Evolutionary conservation across 345 rosid species (phyloP), one percentile per base, ranked within the genome.

Genomic region (Gossypium arboreum): DNA sequence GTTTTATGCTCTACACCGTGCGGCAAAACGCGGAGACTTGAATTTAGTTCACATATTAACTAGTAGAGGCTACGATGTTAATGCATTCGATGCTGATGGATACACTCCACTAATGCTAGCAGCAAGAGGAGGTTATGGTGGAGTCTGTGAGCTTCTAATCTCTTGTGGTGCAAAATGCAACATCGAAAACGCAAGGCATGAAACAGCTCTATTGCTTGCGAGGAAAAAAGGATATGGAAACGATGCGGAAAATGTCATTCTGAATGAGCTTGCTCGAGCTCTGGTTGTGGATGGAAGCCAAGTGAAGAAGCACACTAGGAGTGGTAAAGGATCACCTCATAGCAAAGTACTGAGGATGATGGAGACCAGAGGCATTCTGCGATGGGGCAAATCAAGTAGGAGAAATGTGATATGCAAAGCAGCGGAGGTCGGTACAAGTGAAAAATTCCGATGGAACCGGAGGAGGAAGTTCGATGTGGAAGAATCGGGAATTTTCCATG

Each of bases 301-400:
- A 5, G 89, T 85, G 45, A 83, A 78, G 84, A 90, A 90, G 81
- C 88, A 87, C 78, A 87, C 85, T 2, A 87, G 86, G 68, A 62
- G 86, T 16, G 94, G 94, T 7, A 88, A 79, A 65, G 94, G 92
- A 61, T 68, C 64, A 12, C 86, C 89, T 4, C 94, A 90, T 50
- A 41, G 57, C 9, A 88, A 88, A 75, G 61, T 73, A 22, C 71
- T 88, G 57, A 77, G 25, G 60, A 90, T 88, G 90, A 68, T 84
- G 4, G 84, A 64, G 66, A 76, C 41, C 1, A 39, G 73, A 0
- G 91, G 92, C 7, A 81, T 85, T 1, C 66, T 88, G 39, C 70
- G 80, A 15, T 90, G 94, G 94, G 94, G 92, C 2, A 88, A 82
- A 44, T 84, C 88, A 2, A 79, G 83, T 9, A 76, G 72, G 80